These are phyloP conservation scores for Galerina sulciceps DNA, from an alignment of 768 basidiomycete genomes.

Conservation along the genomic window DNA sequence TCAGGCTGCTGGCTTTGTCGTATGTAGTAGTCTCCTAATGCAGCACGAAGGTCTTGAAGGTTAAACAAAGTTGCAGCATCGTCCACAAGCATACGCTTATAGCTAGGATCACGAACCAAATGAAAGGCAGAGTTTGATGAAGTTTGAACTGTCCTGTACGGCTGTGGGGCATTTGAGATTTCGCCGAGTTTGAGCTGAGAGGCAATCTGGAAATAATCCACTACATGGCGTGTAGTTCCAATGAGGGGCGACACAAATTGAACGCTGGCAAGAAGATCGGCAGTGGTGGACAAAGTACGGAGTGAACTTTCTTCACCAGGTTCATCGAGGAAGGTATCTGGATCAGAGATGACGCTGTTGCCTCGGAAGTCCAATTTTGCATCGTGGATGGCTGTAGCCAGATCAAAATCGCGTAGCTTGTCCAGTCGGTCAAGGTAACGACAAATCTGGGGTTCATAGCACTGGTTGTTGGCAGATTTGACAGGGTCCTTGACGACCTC, in stretches of 20 bases:
- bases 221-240: neutral
- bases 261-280: too few relatives aligned
- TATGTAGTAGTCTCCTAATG: conserved; percentile 28
- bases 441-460: conserved; percentile 39
- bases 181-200: neutral
- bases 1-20: neutral
- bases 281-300: too few relatives aligned
- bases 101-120: conserved; percentile 23
- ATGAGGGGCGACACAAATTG: neutral
- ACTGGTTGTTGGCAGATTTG: conserved; percentile 31
- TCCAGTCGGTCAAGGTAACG: conserved; percentile 33
- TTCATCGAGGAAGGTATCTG: too few relatives aligned
- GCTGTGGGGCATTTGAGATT: too few relatives aligned
- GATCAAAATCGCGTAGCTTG: conserved; percentile 32
- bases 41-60: conserved; percentile 29
- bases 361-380: conserved; percentile 3
- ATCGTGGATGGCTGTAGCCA: conserved; percentile 22
- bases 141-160: neutral
- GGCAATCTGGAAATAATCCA: neutral
- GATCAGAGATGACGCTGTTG: too few relatives aligned
- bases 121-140: conserved; percentile 22
- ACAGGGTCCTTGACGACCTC: conserved; percentile 35
- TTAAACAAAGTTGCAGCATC: conserved; percentile 21
- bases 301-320: too few relatives aligned
- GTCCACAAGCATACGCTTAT: conserved; percentile 21